phyloP scores from a whole-genome alignment of 306 rosid genomes.

The Prinsepia uniflora region DNA sequence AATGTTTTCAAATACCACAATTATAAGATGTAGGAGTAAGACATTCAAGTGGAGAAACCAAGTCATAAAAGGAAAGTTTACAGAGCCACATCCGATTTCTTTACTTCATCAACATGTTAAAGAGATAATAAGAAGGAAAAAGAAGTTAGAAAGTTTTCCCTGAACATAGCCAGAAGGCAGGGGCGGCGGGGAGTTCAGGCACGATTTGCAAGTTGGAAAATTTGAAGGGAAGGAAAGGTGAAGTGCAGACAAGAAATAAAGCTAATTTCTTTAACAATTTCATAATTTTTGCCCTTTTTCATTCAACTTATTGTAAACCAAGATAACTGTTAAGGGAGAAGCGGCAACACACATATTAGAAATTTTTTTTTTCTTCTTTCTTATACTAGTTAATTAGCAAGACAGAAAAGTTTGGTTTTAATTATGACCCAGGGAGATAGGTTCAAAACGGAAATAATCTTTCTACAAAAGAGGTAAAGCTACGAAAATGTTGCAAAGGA shows the following conservation, averaged over 20 bases:
- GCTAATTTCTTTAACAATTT: too few relatives aligned
- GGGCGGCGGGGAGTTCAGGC: too few relatives aligned
- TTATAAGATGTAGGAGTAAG: not conserved
- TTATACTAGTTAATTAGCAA: not conserved
- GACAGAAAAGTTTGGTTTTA: not conserved
- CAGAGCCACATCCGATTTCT: too few relatives aligned
- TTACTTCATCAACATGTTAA: too few relatives aligned
- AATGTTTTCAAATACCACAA: not conserved
- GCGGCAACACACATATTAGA: not conserved
- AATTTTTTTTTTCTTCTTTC: not conserved
- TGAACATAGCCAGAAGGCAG: too few relatives aligned
- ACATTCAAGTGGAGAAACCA: too few relatives aligned
- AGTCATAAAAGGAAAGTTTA: too few relatives aligned
- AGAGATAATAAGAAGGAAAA: too few relatives aligned
- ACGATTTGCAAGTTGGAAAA: too few relatives aligned
- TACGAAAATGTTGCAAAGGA: not conserved
- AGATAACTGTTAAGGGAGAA: not conserved
- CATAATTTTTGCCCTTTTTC: not conserved
- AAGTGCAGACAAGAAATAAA: too few relatives aligned
- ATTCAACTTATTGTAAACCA: not conserved
- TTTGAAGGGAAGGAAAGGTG: too few relatives aligned
- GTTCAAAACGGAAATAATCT: not conserved
- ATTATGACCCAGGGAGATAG: not conserved
- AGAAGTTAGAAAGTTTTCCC: too few relatives aligned
- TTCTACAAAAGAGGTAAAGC: not conserved